phyloP scores from a whole-genome alignment of 2,329 filamentous ascomycete species.

The Tolypocladium ovalisporum region DNA sequence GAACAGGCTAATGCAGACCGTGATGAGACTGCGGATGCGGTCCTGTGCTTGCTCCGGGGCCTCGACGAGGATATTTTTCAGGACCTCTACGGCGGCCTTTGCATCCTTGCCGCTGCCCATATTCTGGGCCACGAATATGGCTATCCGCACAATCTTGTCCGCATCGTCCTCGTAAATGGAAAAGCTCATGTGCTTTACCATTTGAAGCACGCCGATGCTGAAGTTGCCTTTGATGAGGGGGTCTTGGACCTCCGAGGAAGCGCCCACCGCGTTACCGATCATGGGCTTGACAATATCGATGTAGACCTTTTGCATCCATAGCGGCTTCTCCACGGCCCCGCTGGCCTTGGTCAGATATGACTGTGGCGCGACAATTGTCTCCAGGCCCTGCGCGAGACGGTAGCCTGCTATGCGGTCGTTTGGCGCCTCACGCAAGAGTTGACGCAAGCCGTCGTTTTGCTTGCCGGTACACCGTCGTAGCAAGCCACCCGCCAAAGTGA shows the following conservation, averaged over 20 bases:
- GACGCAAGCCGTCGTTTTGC: slow-evolving; percentile 19
- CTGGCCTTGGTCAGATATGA: slow-evolving; percentile 26
- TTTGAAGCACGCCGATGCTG: slow-evolving; percentile 35
- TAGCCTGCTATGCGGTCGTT: slow-evolving; percentile 22
- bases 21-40: slow-evolving; percentile 38
- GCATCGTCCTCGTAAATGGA: slow-evolving; percentile 41
- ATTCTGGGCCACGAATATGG: slow-evolving; percentile 34
- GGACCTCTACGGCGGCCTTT: slow-evolving; percentile 34
- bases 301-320: slow-evolving; percentile 40
- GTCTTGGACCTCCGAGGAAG: slow-evolving; percentile 16
- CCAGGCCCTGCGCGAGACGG: slow-evolving; percentile 29
- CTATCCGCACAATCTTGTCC: slow-evolving; percentile 33
- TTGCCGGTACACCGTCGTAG: slow-evolving; percentile 26
- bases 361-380: slow-evolving; percentile 30
- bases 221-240: slow-evolving; percentile 25
- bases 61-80: slow-evolving; percentile 35
- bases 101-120: slow-evolving; percentile 31
- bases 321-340: slow-evolving; percentile 31
- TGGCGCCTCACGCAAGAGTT: slow-evolving; percentile 24
- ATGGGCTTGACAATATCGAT: slow-evolving; percentile 34
- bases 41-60: slow-evolving; percentile 33
- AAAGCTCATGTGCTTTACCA: slow-evolving; percentile 38
- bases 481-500: slow-evolving; percentile 25
- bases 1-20: slow-evolving; percentile 30
- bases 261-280: slow-evolving; percentile 26